These are phyloP conservation scores for Mycena haematopus DNA, from an alignment of 768 basidiomycete genomes.

Conservation along the genomic window DNA sequence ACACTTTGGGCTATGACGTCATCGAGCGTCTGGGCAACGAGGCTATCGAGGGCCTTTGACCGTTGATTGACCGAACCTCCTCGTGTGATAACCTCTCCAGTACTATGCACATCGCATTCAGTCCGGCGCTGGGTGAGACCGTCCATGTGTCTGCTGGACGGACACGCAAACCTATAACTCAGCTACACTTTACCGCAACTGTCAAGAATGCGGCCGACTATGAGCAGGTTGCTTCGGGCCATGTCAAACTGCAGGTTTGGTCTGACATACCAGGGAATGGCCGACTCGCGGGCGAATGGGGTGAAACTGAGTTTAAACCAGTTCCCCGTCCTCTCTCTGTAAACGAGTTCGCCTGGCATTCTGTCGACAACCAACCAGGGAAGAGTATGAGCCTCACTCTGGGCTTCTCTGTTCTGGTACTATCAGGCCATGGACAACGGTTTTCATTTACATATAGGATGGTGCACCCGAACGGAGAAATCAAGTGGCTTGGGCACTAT, in stretches of 20 bases:
- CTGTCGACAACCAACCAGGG: neutral
- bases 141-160: slow-evolving; percentile 32
- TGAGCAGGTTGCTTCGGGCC: slow-evolving; percentile 36
- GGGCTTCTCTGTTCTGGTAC: slow-evolving; percentile 12
- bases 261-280: slow-evolving; percentile 41
- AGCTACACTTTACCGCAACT: slow-evolving; percentile 46
- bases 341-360: slow-evolving; percentile 24
- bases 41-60: too few species aligned
- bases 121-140: slow-evolving; percentile 45
- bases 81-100: neutral
- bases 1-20: too few species aligned
- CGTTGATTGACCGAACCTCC: too few species aligned
- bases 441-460: slow-evolving; percentile 60
- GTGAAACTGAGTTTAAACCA: slow-evolving; percentile 39
- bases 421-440: neutral
- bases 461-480: slow-evolving; percentile 47
- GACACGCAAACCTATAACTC: slow-evolving; percentile 6
- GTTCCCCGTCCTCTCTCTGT: neutral
- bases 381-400: slow-evolving; percentile 19
- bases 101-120: slow-evolving; percentile 46
- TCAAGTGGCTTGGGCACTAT: slow-evolving; percentile 54
- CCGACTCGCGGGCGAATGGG: slow-evolving; percentile 39
- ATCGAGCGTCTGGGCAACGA: too few species aligned
- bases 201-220: slow-evolving; percentile 39
- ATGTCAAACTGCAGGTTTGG: slow-evolving; percentile 51